Evolutionary conservation across 768 basidiomycete genomes (phyloP), one percentile per base, ranked within the genome.

Genomic region (Roridomyces roridus): DNA sequence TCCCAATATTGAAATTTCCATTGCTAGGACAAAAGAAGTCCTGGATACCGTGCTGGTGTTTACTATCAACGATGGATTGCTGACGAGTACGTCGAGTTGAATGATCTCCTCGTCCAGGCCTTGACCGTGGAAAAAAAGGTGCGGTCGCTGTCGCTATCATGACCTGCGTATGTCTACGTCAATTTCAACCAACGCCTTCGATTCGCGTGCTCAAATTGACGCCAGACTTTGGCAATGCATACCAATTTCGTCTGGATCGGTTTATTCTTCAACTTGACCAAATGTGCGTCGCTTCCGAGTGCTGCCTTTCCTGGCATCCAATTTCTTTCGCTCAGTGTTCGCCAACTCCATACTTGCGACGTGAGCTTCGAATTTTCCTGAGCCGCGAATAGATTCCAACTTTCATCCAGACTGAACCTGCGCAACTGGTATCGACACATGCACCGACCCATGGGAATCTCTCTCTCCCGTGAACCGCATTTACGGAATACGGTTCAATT

Each of bases 31-130:
- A 29, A 10, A 36, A 45, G 55, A 56, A 40, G 40, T 50, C 28
- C 50, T 41, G 48, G 48, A 39, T 42, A n/a, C n/a, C n/a, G n/a
- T n/a, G n/a, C n/a, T n/a, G n/a, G n/a, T n/a, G n/a, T n/a, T n/a
- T n/a, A n/a, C 55, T 5, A 21, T 56, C 46, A 56, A 56, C 39
- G 55, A 56, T 26, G 55, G 55, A 18, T 36, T 46, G 23, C 46
- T 56, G 29, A 56, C 55, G 34, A 48, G 55, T 53, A 39, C 41
- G 51, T 53, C n/a, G n/a, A n/a, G n/a, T n/a, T n/a, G n/a, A n/a
- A n/a, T 2, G 28, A 44, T 51, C n/a, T n/a, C n/a, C n/a, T 21
- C 35, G 28, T 42, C 14, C 37, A 29, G 50, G 14, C 47, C 26
- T 21, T 46, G 46, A 46, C 18, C 31, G 11, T 29, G n/a, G n/a